A percentile compares a stretch with the other conserved stretches of the same genome.
These are phyloP conservation scores for Phytophthora nicotianae DNA, from an alignment of 352 stramenopile species.

Conservation along the genomic window DNA sequence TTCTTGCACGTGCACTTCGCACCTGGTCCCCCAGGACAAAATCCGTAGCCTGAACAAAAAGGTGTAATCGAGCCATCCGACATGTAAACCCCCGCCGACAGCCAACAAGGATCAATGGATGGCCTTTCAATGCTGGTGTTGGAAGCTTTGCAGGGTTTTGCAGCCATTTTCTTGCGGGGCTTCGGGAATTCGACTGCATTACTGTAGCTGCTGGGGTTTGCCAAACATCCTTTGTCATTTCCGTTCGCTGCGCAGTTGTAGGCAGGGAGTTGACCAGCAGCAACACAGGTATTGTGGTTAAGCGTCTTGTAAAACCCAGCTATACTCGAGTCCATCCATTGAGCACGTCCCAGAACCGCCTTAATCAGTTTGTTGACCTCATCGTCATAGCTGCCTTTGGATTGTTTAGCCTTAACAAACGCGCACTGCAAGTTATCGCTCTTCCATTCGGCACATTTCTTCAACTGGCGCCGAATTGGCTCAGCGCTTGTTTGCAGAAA, in stretches of 20 bases:
- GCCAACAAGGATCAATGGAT: conserved; percentile 82
- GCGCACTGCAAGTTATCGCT: conserved; percentile 61
- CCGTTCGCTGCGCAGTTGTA: conserved; percentile 63
- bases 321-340: conserved; percentile 64
- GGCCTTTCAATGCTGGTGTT: conserved; percentile 31
- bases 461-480: conserved; percentile 53
- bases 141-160: conserved; percentile 24
- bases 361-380: conserved; percentile 40
- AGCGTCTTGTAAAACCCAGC: conserved; percentile 46
- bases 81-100: conserved; percentile 65
- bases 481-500: conserved; percentile 49
- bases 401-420: conserved; percentile 43
- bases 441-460: conserved; percentile 52
- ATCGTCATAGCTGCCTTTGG: conserved; percentile 44
- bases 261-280: conserved; percentile 45
- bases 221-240: conserved; percentile 51
- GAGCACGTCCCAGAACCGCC: conserved; percentile 41
- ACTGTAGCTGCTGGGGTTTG: conserved; percentile 43
- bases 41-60: conserved; percentile 77
- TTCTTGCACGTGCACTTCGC: conserved; percentile 67
- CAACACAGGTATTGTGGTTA: conserved; percentile 36
- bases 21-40: conserved; percentile 63
- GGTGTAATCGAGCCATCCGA: conserved; percentile 55
- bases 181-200: conserved; percentile 49
- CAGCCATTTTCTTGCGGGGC: conserved; percentile 33